These are phyloP conservation scores for Microbotryum lychnidis-dioicae DNA, from an alignment of 1,284 basidiomycete genomes.

Conservation along the genomic window DNA sequence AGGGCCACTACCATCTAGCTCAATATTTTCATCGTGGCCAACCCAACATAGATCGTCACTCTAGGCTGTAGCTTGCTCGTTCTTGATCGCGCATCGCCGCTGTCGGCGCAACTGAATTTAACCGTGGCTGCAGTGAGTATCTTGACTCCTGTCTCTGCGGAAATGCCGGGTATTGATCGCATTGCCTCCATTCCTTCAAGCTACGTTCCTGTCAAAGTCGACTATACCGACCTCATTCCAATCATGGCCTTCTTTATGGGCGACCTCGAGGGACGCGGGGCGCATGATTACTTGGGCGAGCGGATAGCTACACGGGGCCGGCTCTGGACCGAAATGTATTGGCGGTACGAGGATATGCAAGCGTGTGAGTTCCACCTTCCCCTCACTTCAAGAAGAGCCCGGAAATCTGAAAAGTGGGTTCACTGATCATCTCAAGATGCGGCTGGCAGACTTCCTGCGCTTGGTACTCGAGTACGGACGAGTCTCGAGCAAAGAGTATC, in stretches of 20 bases:
- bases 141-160: slow-evolving; percentile 13
- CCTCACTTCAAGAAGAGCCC: background rate
- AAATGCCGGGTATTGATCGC: background rate
- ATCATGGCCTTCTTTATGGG: slow-evolving; percentile 53
- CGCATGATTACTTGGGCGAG: slow-evolving; percentile 30
- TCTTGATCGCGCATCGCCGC: too few relatives aligned
- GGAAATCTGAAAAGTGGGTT: too few relatives aligned
- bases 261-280: slow-evolving; percentile 12
- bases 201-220: slow-evolving; percentile 41
- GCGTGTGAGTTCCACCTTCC: background rate
- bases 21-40: too few relatives aligned
- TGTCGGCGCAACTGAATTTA: too few relatives aligned
- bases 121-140: slow-evolving; percentile 36
- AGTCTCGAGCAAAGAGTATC: background rate
- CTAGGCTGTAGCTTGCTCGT: too few relatives aligned
- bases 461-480: background rate
- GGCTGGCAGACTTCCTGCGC: background rate
- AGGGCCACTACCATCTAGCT: too few relatives aligned
- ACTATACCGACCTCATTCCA: slow-evolving; percentile 47
- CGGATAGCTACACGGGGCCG: slow-evolving; percentile 30
- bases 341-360: slow-evolving; percentile 22
- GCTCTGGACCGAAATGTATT: slow-evolving; percentile 29
- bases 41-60: too few relatives aligned
- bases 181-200: background rate
- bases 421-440: too few relatives aligned